Percentiles rank a stretch among this genome's conserved stretches.
Evolutionary conservation across 768 basidiomycete species (phyloP).

Genomic region (Infundibulicybe gibba): DNA sequence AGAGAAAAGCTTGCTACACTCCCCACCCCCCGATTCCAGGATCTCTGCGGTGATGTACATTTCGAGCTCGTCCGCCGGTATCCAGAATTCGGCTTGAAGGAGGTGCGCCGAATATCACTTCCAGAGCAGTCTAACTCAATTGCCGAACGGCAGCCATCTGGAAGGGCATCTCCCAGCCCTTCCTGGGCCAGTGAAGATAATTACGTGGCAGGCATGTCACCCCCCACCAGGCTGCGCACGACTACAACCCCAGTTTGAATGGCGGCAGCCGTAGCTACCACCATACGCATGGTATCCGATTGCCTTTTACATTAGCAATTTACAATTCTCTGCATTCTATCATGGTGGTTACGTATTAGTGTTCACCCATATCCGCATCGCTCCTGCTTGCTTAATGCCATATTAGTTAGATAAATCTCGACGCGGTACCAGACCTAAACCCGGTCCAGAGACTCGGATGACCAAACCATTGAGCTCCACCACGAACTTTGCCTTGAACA

Average conservation of each 20-base stretch:
- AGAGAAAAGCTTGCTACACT: slow-evolving; percentile 94
- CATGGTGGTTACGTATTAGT: background rate
- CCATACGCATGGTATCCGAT: no score
- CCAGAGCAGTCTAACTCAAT: slow-evolving; percentile 5
- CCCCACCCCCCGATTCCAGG: slow-evolving; percentile 84
- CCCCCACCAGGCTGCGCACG: slow-evolving; percentile 33
- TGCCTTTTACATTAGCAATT: background rate
- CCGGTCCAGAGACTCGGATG: no score
- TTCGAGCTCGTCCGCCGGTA: no score
- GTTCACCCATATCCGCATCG: background rate
- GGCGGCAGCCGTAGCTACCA: slow-evolving; percentile 44
- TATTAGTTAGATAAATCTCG: no score
- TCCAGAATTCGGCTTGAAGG: slow-evolving; percentile 94
- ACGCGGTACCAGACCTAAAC: no score
- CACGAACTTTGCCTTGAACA: no score
- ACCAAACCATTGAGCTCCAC: no score
- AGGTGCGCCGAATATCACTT: slow-evolving; percentile 43
- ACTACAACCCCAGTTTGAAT: slow-evolving; percentile 40
- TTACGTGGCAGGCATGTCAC: slow-evolving; percentile 26
- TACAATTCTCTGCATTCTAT: slow-evolving; percentile 38
- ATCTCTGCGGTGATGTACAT: slow-evolving; percentile 90
- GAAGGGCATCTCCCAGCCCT: slow-evolving; percentile 47
- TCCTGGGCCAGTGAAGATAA: no score
- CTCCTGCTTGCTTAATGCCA: no score
- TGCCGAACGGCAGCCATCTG: slow-evolving; percentile 29